Evolutionary conservation across 352 stramenopile genomes (phyloP), one percentile per base, ranked within the genome.

Genomic region (Pythium dissotocum): DNA sequence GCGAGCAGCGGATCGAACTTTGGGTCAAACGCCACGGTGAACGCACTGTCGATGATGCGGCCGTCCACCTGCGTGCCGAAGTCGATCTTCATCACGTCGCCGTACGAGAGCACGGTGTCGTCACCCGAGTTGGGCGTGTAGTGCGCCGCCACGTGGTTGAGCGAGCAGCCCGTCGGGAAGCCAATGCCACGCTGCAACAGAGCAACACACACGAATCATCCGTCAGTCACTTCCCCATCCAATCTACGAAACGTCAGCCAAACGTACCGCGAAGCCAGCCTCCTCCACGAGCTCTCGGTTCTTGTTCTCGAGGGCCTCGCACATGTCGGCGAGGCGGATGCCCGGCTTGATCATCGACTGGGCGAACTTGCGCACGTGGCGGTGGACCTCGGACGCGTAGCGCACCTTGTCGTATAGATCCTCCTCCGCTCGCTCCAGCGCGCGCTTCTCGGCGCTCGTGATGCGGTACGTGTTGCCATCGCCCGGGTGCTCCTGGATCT

Each of bases 71-170:
- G 95, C 5, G 93, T 98, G 42, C 96, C 96, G 83, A 99, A 99
- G 75, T 99, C 96, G 14, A 98, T 78, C 76, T 98, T 98, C 93
- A 98, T 98, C 9, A 99, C 95, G 79, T 98, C 96, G 58, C 95
- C 93, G 67, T 98, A 96, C 42, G 80, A 65, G 9, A 94, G 71
- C 5, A 98, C 90, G 21, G 91, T 98, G 46, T 97, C 74, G 77
- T 99, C 96, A 2, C 94, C 95, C 16, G 70, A 53, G 74, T 99
- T 99, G 24, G 96, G 96, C 38, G 95, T 98, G 76, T 98, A 99
- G 77, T 99, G 96, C 7, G 96, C 96, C 6, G 96, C 96, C 12
- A 98, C 90, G 78, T 99, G 84, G 78, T 99, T 98, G 14, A 99
- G 69, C 40, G 78, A 96, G 72, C 91, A 98, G 61, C 96, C 96